phyloP scores from a whole-genome alignment of 768 basidiomycete species.

The Leucocoprinus sp. region DNA sequence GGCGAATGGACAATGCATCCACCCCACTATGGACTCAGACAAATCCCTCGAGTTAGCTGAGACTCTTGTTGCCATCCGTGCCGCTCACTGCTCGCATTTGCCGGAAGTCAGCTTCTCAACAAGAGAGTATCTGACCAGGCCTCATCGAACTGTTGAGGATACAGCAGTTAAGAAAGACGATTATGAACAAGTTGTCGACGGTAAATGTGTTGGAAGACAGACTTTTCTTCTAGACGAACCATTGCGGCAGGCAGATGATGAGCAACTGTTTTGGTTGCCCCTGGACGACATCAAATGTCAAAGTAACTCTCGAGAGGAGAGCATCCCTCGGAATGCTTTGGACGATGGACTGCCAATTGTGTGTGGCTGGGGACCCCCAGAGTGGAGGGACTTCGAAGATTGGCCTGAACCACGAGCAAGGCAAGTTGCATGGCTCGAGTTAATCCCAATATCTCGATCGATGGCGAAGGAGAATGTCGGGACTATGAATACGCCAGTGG shows the following conservation, averaged over 20 bases:
- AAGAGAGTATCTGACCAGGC: background rate
- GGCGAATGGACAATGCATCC: background rate
- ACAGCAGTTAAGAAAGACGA: conserved; percentile 2
- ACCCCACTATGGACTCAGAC: background rate
- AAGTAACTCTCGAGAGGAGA: background rate
- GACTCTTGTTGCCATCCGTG: conserved; percentile 13
- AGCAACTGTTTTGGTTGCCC: conserved; percentile 4
- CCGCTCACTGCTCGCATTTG: conserved; percentile 7
- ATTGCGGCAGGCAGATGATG: conserved; percentile 7
- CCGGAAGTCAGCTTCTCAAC: background rate
- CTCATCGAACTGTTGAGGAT: background rate
- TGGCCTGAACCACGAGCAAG: background rate
- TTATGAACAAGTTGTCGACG: background rate
- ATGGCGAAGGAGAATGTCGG: background rate
- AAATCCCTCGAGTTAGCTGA: conserved; percentile 13
- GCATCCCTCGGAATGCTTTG: background rate
- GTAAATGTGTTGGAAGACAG: conserved; percentile 8
- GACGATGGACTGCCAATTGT: background rate
- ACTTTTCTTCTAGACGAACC: conserved; percentile 9
- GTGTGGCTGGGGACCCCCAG: background rate
- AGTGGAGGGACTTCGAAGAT: background rate
- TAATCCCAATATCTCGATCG: background rate
- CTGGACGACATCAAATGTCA: background rate
- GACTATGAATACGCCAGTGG: background rate
- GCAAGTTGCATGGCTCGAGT: background rate